Evolutionary conservation across 192 early-diverging fungal species (phyloP).

Genomic region (Entomortierella chlamydospora): DNA sequence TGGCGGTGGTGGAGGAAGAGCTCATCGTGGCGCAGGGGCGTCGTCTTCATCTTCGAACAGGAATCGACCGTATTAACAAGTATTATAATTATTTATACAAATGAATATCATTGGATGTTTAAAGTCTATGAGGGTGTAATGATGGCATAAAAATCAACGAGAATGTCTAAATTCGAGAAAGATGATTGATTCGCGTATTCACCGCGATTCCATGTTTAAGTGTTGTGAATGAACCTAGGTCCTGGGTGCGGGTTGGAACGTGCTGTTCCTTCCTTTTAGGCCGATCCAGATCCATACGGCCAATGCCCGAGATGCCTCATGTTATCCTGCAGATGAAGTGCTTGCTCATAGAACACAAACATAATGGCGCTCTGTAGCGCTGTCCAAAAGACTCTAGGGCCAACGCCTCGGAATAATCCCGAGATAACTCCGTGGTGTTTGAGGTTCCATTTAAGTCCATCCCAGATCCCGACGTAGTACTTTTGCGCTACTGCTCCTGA

Average conservation of each 20-base stretch:
- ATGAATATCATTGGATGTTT: background rate
- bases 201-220: background rate
- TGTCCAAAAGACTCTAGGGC: conserved; percentile 80
- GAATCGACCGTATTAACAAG: conserved; percentile 9
- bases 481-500: conserved; percentile 22
- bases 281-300: conserved; percentile 26
- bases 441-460: conserved; percentile 68
- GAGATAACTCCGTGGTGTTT: conserved; percentile 61
- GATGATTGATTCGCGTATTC: too few relatives aligned
- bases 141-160: too few relatives aligned
- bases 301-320: conserved; percentile 47
- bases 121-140: too few relatives aligned
- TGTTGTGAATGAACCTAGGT: background rate
- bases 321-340: conserved; percentile 60
- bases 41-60: conserved; percentile 6
- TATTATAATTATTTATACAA: background rate
- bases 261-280: background rate
- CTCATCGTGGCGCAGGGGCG: background rate
- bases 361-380: conserved; percentile 73
- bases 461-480: conserved; percentile 66
- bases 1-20: background rate
- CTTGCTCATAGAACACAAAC: conserved; percentile 82
- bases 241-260: background rate
- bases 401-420: conserved; percentile 80
- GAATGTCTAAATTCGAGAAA: too few relatives aligned